Percentiles rank a stretch among this genome's conserved stretches.
Conservation (phyloP, 2,329 filamentous ascomycete genomes). For the Cadophora gregata region DNA sequence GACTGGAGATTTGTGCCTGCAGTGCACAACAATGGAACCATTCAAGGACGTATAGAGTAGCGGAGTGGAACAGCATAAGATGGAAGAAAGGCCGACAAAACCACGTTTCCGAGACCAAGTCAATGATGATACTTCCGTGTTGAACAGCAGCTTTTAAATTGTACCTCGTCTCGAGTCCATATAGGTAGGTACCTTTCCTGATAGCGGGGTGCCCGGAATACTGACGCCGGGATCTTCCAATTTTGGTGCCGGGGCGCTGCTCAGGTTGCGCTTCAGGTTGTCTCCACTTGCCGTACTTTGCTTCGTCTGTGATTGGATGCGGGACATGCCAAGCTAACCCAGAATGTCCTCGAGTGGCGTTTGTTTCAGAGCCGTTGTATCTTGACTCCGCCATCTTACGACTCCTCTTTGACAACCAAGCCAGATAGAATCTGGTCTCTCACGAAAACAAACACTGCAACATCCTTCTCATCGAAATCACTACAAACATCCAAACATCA, state of each 20-base stretch:
- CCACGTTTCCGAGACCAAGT: too few species aligned
- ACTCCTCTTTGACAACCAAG: conserved; percentile 16
- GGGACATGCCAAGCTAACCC: background rate
- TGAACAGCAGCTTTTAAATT: background rate
- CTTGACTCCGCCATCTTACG: background rate
- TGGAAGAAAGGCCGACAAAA: too few species aligned
- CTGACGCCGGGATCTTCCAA: background rate
- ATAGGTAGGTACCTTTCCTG: background rate
- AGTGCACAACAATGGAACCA: too few species aligned
- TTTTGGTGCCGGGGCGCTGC: background rate
- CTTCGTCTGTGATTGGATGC: background rate
- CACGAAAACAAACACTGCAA: background rate
- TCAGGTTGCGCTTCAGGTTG: conserved; percentile 7
- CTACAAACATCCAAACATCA: conserved; percentile 8
- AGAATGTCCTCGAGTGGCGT: too few species aligned
- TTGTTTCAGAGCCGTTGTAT: conserved; percentile 14
- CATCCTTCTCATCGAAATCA: conserved; percentile 14
- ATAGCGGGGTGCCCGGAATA: background rate
- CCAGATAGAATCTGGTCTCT: conserved; percentile 27
- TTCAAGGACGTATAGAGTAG: background rate
- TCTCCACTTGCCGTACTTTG: conserved; percentile 4
- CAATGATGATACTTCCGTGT: background rate
- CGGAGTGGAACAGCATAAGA: background rate
- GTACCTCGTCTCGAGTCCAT: background rate
- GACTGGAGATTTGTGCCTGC: too few species aligned